These are phyloP conservation scores for Monilinia laxa DNA, from an alignment of 2,329 filamentous ascomycete genomes.

Conservation along the genomic window DNA sequence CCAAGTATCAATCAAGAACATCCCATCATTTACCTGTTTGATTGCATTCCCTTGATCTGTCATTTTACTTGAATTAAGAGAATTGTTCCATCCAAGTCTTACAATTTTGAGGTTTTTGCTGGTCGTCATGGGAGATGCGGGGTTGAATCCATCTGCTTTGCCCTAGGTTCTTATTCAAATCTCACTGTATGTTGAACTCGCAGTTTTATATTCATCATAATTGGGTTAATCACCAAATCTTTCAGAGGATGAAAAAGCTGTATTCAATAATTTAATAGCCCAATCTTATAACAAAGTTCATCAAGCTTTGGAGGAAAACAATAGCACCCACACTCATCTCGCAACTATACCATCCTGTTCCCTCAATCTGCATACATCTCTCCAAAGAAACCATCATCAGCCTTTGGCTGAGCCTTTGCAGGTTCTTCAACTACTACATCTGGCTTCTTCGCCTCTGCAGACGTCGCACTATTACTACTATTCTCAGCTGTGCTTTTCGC, in stretches of 20 bases:
- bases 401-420: neutral
- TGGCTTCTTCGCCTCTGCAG: neutral
- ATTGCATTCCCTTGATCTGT: too few species aligned
- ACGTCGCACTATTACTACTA: slow-evolving; percentile 1
- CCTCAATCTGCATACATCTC: slow-evolving; percentile 22
- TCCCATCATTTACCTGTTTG: too few species aligned
- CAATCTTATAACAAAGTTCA: neutral
- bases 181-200: too few species aligned
- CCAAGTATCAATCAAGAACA: too few species aligned
- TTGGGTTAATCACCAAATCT: neutral
- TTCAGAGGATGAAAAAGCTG: neutral
- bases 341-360: neutral
- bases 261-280: slow-evolving; percentile 12
- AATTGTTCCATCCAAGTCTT: too few species aligned
- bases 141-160: too few species aligned
- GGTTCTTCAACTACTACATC: slow-evolving; percentile 1
- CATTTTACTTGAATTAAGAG: too few species aligned
- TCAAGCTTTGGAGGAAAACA: neutral
- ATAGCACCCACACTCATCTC: neutral
- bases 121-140: too few species aligned
- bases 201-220: too few species aligned
- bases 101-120: too few species aligned
- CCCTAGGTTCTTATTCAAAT: too few species aligned
- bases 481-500: slow-evolving; percentile 4
- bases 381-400: slow-evolving; percentile 20